Evolutionary conservation across 169 alveolate species (phyloP), one percentile per base, ranked within the genome.

Genomic region (Cyclospora cayetanensis): DNA sequence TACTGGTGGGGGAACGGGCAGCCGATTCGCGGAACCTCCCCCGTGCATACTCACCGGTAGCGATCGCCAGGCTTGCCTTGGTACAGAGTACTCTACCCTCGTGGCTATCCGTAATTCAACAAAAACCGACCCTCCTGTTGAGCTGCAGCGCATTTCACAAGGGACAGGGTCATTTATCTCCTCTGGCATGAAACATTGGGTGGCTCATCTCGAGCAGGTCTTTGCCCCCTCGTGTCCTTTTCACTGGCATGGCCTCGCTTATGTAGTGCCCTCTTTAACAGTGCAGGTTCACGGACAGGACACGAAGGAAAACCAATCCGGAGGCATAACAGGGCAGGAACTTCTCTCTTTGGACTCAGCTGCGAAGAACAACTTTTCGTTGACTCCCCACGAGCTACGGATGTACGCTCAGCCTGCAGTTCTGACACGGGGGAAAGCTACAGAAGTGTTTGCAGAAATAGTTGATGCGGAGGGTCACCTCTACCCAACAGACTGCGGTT

Each of bases 401-500:
- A 4, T 74, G 85, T 50, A 41, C 34, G 85, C 85, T 1, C 20
- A 42, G n/a, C 85, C 85, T 22, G 41, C 63, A 2, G 25, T 12
- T 4, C 37, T 74, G 7, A 74, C 25, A 11, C 55, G 37, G 7
- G 85, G 85, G 39, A 65, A 31, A 41, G 22, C 39, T n/a, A 74
- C 85, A 42, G 63, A 35, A 20, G 2, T 74, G 0, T 39, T 22
- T 0, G 85, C 85, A 20, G 85, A 74, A 41, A 43, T 74, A 22
- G 85, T 74, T 15, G 85, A 74, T 41, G 35, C 4, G 3, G 27
- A 41, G 25, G 85, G 85, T 18, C 85, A 43, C 29, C 37, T 74
- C 11, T 5, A 41, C n/a, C 65, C 85, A n/a, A 41, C 85, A 39
- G 85, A 74, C 63, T 74, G 85, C 65, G 85, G 85, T 27, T 74